Conservation (phyloP, 1,284 basidiomycete genomes). For the Termitomyces sp. region DNA sequence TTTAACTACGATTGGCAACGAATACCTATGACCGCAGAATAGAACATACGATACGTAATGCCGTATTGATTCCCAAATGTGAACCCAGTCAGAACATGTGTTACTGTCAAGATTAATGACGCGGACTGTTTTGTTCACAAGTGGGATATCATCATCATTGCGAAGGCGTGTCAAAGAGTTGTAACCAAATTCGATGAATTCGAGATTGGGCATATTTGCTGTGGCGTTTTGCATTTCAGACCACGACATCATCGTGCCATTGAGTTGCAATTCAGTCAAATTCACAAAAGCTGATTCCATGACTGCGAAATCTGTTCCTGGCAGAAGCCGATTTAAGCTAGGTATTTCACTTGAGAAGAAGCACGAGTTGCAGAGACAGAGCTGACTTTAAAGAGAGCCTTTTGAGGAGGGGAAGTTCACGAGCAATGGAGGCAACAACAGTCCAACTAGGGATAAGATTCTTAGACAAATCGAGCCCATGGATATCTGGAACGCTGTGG, state of each 20-base stretch:
- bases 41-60: constrained; percentile 46
- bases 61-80: constrained; percentile 42
- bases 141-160: constrained; percentile 12
- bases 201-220: constrained; percentile 55
- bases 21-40: constrained; percentile 4
- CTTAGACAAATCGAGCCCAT: constrained; percentile 77
- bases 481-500: constrained; percentile 51
- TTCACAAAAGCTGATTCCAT: constrained; percentile 44
- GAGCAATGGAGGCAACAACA: constrained; percentile 58
- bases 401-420: constrained; percentile 59
- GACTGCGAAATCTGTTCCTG: constrained; percentile 23
- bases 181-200: constrained; percentile 70
- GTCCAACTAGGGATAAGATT: constrained; percentile 77
- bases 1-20: constrained; percentile 12
- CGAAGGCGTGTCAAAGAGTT: constrained; percentile 52
- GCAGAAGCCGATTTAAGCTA: constrained; percentile 59
- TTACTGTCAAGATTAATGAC: constrained; percentile 79
- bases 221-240: constrained; percentile 53
- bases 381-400: constrained; percentile 76
- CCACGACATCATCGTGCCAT: constrained; percentile 70
- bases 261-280: constrained; percentile 72
- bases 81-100: constrained; percentile 54
- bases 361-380: constrained; percentile 11
- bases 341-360: constrained; percentile 19
- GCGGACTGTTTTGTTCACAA: constrained; percentile 33